Conservation (phyloP, 2,329 filamentous ascomycete species). For the Cercospora sp. region DNA sequence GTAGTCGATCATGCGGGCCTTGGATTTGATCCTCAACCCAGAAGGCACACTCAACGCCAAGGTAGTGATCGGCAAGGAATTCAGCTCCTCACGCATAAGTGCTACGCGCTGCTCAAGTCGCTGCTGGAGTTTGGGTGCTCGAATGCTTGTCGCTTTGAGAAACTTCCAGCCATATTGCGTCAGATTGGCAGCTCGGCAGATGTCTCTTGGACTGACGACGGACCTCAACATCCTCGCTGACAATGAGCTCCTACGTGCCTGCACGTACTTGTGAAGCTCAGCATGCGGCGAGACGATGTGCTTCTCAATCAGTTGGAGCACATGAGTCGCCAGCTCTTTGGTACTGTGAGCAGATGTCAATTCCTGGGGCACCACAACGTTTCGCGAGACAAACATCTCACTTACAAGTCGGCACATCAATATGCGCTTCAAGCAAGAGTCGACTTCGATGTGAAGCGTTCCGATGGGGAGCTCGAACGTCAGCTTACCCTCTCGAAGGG, state of each 20-base stretch:
- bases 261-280: background rate
- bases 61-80: background rate
- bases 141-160: background rate
- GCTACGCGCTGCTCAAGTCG: background rate
- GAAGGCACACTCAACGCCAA: background rate
- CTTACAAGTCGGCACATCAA: background rate
- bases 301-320: background rate
- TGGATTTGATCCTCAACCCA: background rate
- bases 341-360: background rate
- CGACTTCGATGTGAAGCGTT: background rate
- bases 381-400: background rate
- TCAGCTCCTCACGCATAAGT: background rate
- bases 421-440: background rate
- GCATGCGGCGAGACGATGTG: background rate
- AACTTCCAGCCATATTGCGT: background rate
- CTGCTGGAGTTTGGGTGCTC: background rate
- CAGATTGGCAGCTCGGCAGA: background rate
- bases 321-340: background rate
- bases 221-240: background rate
- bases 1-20: background rate
- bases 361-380: background rate
- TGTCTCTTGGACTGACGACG: background rate
- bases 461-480: background rate
- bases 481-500: background rate
- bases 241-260: background rate